Evolutionary conservation across 305 asterid genomes (phyloP).

Genomic region (Withania somnifera): DNA sequence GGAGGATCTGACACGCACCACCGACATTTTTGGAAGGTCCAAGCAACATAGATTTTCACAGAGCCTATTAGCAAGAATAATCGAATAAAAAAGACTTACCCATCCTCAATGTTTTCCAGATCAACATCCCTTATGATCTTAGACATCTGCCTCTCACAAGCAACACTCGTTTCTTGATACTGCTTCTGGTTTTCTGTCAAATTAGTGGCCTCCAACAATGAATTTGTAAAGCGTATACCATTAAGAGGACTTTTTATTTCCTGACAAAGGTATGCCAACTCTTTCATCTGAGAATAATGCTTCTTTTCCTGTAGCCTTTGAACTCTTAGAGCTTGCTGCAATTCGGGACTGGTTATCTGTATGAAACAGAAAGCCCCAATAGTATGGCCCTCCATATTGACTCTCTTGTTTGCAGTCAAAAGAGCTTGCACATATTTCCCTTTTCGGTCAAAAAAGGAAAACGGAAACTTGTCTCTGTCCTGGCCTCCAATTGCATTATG

Average conservation of each 20-base stretch:
- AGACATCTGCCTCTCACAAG: not conserved
- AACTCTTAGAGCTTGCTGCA: conserved; percentile 51
- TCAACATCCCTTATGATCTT: conserved; percentile 45
- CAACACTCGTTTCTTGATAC: not conserved
- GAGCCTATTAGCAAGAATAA: not conserved
- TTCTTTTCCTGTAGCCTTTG: conserved; percentile 59
- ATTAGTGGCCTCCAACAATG: conserved; percentile 20
- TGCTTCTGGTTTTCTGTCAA: not conserved
- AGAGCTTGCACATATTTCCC: conserved; percentile 67
- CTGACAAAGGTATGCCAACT: conserved; percentile 75
- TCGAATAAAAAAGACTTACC: conserved; percentile 27
- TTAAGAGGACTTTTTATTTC: conserved; percentile 69
- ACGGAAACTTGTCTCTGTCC: conserved; percentile 54
- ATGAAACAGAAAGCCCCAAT: conserved; percentile 84
- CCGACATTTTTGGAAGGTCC: not conserved
- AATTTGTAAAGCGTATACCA: conserved; percentile 65
- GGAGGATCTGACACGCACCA: not conserved
- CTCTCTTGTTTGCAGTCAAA: conserved; percentile 70
- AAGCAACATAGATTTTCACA: not conserved
- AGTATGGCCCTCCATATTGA: conserved; percentile 54
- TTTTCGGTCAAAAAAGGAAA: conserved; percentile 48
- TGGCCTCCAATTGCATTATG: conserved; percentile 74
- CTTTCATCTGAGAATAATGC: conserved; percentile 52
- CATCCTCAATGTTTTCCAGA: conserved; percentile 55
- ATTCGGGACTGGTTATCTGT: conserved; percentile 66